Evolutionary conservation across 2,329 filamentous ascomycete species (phyloP).

Genomic region (Diaporthe eres): DNA sequence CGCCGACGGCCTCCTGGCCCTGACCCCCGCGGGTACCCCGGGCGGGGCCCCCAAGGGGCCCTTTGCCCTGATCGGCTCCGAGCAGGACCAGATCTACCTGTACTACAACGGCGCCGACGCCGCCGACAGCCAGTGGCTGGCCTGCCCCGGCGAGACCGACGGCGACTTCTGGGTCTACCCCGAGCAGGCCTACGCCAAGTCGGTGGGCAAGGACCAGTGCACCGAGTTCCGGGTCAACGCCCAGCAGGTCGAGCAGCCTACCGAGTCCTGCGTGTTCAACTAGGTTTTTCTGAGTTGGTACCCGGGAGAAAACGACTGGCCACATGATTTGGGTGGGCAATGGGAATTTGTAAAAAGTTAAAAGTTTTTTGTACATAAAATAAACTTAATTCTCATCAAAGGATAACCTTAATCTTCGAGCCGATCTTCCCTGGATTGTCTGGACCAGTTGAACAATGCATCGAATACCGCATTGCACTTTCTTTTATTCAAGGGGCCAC

Average conservation of each 20-base stretch:
- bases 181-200: conserved; percentile 5
- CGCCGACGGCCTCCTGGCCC: conserved; percentile 29
- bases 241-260: conserved; percentile 3
- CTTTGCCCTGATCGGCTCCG: conserved; percentile 12
- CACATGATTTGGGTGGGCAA: neutral
- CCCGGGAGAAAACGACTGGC: neutral
- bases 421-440: neutral
- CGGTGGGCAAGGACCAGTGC: conserved; percentile 17
- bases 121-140: conserved; percentile 21
- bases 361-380: neutral
- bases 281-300: neutral
- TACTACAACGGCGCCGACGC: conserved; percentile 19
- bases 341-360: neutral
- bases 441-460: neutral
- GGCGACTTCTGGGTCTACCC: conserved; percentile 27
- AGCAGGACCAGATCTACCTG: conserved; percentile 30
- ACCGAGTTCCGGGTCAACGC: conserved; percentile 17
- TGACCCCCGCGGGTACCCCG: neutral
- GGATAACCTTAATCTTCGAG: conserved; percentile 4
- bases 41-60: neutral
- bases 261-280: conserved; percentile 6
- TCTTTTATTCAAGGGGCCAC: neutral
- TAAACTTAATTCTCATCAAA: neutral
- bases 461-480: neutral
- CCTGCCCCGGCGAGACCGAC: conserved; percentile 13